Percentiles rank a stretch among this genome's conserved stretches.
phyloP scores from a whole-genome alignment of 495 filamentous ascomycete genomes.

The Amphirosellinia nigrospora region DNA sequence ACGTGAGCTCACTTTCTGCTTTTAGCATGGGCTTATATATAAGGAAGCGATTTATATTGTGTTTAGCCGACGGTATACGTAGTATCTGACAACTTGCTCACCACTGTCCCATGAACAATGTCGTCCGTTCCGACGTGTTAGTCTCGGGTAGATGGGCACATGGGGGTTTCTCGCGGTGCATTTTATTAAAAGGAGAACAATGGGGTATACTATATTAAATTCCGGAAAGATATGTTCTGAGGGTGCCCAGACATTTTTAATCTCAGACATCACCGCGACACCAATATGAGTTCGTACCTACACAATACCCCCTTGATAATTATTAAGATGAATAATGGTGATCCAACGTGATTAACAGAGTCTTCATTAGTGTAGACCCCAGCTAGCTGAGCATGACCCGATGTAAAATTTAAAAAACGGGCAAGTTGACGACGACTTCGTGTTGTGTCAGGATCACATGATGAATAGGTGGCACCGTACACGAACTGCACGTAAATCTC shows the following conservation, averaged over 20 bases:
- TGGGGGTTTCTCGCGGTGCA: neutral
- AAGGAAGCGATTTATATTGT: neutral
- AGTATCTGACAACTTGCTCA: neutral
- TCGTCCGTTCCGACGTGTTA: neutral
- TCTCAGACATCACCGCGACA: neutral
- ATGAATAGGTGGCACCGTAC: neutral
- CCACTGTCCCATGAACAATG: neutral
- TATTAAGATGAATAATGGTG: neutral
- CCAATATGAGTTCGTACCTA: neutral
- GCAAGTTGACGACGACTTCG: neutral
- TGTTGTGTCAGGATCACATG: neutral
- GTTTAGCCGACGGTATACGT: neutral
- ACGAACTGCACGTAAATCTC: neutral
- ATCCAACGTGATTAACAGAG: neutral
- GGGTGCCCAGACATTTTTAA: conserved; percentile 5
- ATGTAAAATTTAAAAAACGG: neutral
- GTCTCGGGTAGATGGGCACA: neutral
- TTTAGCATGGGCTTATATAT: neutral
- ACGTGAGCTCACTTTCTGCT: neutral
- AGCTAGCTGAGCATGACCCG: neutral
- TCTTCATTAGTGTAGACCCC: neutral
- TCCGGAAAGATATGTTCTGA: neutral
- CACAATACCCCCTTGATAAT: neutral
- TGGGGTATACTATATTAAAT: neutral
- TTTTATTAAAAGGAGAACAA: neutral